phyloP scores from a whole-genome alignment of 2,329 filamentous ascomycete species.

The Fusarium xyrophilum region DNA sequence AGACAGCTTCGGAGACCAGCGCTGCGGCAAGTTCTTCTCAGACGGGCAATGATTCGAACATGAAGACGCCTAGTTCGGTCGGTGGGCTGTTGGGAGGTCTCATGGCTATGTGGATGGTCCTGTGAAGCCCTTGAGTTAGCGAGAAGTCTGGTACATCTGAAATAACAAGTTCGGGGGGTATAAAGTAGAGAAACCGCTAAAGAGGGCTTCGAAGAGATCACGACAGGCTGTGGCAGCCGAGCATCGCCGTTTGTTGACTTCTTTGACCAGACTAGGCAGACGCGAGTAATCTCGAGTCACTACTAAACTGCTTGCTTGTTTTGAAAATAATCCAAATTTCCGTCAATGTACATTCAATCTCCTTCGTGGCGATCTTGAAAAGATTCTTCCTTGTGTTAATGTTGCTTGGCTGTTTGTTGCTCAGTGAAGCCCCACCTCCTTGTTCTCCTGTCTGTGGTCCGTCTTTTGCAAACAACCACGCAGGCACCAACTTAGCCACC shows the following conservation, averaged over 20 bases:
- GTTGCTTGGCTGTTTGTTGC: not conserved
- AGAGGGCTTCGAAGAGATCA: not conserved
- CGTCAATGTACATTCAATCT: rapidly evolving
- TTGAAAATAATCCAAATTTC: rapidly evolving
- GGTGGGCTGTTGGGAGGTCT: not conserved
- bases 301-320: no score
- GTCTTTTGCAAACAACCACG: not conserved
- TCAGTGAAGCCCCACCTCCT: not conserved
- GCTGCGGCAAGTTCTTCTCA: not conserved
- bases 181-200: rapidly evolving
- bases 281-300: not conserved
- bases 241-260: not conserved
- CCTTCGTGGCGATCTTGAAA: not conserved
- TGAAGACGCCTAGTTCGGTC: not conserved
- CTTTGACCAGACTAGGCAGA: not conserved
- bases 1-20: not conserved
- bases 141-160: not conserved
- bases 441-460: not conserved
- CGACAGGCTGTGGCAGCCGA: not conserved
- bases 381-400: no score
- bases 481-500: not conserved
- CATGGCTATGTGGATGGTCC: not conserved
- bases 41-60: not conserved
- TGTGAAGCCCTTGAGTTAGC: not conserved
- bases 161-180: rapidly evolving